Evolutionary conservation across 805 yeast species (phyloP), one percentile per base, ranked within the genome.

Genomic region (Pichia nanzhaoensis): DNA sequence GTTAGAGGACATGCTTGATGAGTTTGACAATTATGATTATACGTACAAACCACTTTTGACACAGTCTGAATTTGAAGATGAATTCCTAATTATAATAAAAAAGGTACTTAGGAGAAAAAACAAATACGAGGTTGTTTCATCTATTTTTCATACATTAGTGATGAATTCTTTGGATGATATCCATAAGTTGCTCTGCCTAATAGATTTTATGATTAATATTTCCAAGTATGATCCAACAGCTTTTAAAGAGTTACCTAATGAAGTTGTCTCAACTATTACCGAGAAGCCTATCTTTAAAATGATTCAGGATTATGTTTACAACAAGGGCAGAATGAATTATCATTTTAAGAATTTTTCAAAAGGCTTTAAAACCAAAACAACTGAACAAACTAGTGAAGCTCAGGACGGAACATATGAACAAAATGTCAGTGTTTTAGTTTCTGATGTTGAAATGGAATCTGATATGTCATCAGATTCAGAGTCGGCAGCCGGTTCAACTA

Each of bases 141-240:
- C 49, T 19, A 43, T 55, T 8, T 57, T 56, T 42, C 49, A 43
- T 17, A 42, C 39, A 13, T 39, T 56, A 6, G 9, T 45, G 0
- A 17, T 37, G 16, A 36, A 24, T 4, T 37, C 47, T 5, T n/a
- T 41, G 1, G 39, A 33, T 16, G 52, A 54, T 35, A 14, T 35
- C 9, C 44, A 51, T 31, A 51, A 51, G 35, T 44, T 54, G 9
- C 34, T 59, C 12, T 56, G 59, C 30, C n/a, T 59, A 18, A 48
- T 59, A 31, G 63, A 59, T 48, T 56, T 55, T 21, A 22, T 50
- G 39, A 44, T 58, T 4, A 52, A 51, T 22, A 41, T 58, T 20
- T 52, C 58, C 5, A 53, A 51, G 21, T 39, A 50, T 27, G 56
- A 59, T 39, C 38, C 56, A 5, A 44, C 43, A n/a, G 45, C 34